Conservation (phyloP, 140 eudicot species). For the Flaveria floridana region DNA sequence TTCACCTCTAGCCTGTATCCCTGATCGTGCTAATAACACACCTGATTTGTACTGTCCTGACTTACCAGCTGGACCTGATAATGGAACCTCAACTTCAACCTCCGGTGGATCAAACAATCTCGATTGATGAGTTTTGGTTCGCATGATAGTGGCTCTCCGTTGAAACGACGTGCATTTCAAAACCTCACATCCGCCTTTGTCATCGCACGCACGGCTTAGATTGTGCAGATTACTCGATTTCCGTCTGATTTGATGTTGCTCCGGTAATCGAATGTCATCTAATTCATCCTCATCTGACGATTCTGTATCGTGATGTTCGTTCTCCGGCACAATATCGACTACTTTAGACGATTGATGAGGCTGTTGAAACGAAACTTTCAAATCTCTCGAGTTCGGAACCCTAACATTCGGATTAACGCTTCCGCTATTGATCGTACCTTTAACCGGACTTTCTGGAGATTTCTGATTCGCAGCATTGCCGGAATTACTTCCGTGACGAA, state of each 20-base stretch:
- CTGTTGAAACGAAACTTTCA: conserved; percentile 49
- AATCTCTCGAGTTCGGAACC: conserved; percentile 35
- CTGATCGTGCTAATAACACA: conserved; percentile 38
- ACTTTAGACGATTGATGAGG: conserved; percentile 29
- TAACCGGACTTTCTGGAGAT: conserved; percentile 29
- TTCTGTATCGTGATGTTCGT: conserved; percentile 14
- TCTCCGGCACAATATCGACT: conserved; percentile 38
- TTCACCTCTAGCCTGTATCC: conserved; percentile 31
- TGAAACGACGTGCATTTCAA: conserved; percentile 65
- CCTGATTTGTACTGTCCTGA: conserved; percentile 62
- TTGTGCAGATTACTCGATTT: conserved; percentile 30
- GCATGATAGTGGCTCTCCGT: conserved; percentile 41
- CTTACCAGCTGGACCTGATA: conserved; percentile 30
- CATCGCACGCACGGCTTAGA: conserved; percentile 9
- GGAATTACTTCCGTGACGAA: conserved; percentile 28
- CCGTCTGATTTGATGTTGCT: conserved; percentile 30
- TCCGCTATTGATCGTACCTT: conserved; percentile 6
- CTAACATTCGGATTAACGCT: conserved; percentile 17
- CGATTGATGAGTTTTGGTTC: conserved; percentile 54
- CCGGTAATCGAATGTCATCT: conserved; percentile 27
- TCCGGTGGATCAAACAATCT: conserved; percentile 69
- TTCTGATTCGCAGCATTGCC: conserved; percentile 17
- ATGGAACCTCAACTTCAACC: conserved; percentile 34
- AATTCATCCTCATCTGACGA: conserved; percentile 35
- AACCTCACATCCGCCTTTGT: conserved; percentile 49